Percentiles rank a stretch among this genome's conserved stretches.
Evolutionary conservation across 371 early-diverging fungal species (phyloP).

Genomic region (Thermomucor indicae-seudaticae): DNA sequence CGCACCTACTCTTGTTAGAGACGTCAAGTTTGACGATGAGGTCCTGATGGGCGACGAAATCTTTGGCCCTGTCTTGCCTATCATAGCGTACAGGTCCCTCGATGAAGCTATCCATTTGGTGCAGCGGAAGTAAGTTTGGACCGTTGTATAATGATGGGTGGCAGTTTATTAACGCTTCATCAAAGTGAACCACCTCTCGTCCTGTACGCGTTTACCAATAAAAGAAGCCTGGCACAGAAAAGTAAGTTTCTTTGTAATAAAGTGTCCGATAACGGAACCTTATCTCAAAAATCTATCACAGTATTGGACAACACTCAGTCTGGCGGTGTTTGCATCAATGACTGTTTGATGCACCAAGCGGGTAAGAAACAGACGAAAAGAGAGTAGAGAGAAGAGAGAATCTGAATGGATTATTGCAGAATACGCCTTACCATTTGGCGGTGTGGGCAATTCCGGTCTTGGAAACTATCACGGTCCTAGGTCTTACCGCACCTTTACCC

Average conservation of each 20-base stretch:
- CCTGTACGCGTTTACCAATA: conserved; percentile 25
- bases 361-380: conserved; percentile 15
- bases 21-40: conserved; percentile 16
- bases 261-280: too few relatives aligned
- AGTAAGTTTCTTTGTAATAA: too few relatives aligned
- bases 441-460: conserved; percentile 75
- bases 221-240: conserved; percentile 15
- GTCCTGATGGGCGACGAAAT: conserved; percentile 47
- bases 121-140: conserved; percentile 19
- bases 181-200: conserved; percentile 22
- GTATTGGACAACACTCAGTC: conserved; percentile 60
- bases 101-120: conserved; percentile 24
- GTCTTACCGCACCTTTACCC: conserved; percentile 73
- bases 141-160: not conserved
- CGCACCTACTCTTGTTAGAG: conserved; percentile 14
- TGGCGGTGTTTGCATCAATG: conserved; percentile 74
- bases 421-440: conserved; percentile 71
- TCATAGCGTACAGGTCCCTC: conserved; percentile 16
- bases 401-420: conserved; percentile 7
- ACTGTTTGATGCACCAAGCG: conserved; percentile 62
- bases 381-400: not conserved
- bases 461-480: conserved; percentile 74
- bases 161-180: not conserved
- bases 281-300: conserved; percentile 3
- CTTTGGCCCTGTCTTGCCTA: conserved; percentile 83